Evolutionary conservation across 31 red algal genomes (phyloP).

Genomic region (Odonthalia washingtoniensis): DNA sequence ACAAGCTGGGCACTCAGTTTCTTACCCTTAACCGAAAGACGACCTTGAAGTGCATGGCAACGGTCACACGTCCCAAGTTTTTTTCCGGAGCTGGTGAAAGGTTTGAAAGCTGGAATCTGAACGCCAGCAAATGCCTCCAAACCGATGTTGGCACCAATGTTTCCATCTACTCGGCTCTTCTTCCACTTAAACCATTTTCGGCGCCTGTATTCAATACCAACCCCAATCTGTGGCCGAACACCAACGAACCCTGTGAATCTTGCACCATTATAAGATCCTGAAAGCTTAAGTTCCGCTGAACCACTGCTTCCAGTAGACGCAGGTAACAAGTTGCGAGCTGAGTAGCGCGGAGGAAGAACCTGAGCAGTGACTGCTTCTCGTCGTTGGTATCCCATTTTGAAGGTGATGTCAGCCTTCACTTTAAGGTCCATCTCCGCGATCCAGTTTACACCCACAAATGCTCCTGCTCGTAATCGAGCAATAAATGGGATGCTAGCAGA

Average conservation of each 20-base stretch:
- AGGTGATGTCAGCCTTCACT: background rate
- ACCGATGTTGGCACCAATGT: constrained; percentile 42
- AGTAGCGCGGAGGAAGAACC: constrained; percentile 13
- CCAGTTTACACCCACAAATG: constrained; percentile 38
- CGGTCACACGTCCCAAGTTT: constrained; percentile 25
- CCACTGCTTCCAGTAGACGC: constrained; percentile 23
- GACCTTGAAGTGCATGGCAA: constrained; percentile 14
- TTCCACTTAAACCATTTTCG: background rate
- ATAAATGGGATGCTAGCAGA: constrained; percentile 28
- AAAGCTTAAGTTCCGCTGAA: background rate
- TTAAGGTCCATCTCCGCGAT: constrained; percentile 32
- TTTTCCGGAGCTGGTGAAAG: constrained; percentile 20
- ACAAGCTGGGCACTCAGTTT: constrained; percentile 18
- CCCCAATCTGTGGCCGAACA: constrained; percentile 21
- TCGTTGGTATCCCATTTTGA: background rate
- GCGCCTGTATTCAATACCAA: background rate
- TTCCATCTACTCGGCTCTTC: constrained; percentile 32
- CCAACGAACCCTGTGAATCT: constrained; percentile 29
- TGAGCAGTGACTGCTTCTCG: constrained; percentile 29
- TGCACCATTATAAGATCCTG: background rate
- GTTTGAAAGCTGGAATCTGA: constrained; percentile 29
- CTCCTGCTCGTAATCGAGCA: constrained; percentile 34
- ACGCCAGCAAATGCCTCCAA: constrained; percentile 9
- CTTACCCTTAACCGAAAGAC: constrained; percentile 36
- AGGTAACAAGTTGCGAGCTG: constrained; percentile 18